These are phyloP conservation scores for Fraxinus dipetala DNA, from an alignment of 305 asterid species.

Conservation along the genomic window DNA sequence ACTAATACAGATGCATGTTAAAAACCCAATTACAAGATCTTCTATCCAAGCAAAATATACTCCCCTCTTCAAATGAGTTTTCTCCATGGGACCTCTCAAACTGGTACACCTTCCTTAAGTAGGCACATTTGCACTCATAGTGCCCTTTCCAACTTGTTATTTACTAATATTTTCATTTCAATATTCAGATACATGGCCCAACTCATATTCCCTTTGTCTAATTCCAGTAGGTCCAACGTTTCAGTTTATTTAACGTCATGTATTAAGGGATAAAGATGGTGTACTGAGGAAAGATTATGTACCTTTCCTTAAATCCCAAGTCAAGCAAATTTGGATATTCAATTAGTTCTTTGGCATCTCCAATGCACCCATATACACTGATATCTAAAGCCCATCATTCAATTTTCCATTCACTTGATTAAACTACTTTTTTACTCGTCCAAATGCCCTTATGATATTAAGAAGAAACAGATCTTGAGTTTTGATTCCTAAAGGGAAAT, in stretches of 20 bases:
- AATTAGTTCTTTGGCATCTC: conserved; percentile 1
- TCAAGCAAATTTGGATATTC: neutral
- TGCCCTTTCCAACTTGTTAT: neutral
- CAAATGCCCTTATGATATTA: conserved; percentile 1
- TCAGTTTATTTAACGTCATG: neutral
- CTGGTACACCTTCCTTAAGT: neutral
- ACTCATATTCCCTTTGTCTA: neutral
- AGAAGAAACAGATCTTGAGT: neutral
- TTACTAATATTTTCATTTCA: neutral
- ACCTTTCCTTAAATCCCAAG: neutral
- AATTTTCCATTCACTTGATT: neutral
- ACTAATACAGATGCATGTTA: neutral
- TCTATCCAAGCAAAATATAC: neutral
- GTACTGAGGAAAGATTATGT: neutral
- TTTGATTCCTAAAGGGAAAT: neutral
- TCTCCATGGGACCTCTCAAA: neutral
- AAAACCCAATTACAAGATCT: neutral
- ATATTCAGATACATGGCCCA: neutral
- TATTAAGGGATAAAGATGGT: neutral
- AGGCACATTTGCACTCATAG: neutral
- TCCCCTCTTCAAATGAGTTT: neutral
- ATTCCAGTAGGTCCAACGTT: neutral
- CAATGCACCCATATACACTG: neutral
- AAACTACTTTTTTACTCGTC: neutral
- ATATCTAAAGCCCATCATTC: neutral